phyloP scores from a whole-genome alignment of 2,329 filamentous ascomycete genomes.

The Sclerotiophoma versabilis region DNA sequence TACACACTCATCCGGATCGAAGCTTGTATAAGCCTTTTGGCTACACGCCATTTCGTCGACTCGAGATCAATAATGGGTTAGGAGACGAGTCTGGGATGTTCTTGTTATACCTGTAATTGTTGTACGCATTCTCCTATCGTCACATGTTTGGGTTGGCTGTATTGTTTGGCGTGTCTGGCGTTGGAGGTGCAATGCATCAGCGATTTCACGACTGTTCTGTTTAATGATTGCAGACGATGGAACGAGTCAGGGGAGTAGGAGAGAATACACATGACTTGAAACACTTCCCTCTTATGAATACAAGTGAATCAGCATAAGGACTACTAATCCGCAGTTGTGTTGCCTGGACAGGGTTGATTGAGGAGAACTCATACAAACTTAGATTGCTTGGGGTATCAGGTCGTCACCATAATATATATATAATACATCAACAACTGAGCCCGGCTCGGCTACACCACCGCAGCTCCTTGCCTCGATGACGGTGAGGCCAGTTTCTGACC shows the following conservation, averaged over 20 bases:
- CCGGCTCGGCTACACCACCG: too few relatives aligned
- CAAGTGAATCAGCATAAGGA: too few relatives aligned
- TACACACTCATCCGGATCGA: not conserved
- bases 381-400: too few relatives aligned
- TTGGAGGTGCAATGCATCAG: constrained; percentile 3
- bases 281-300: too few relatives aligned
- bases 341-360: too few relatives aligned
- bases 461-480: too few relatives aligned
- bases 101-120: constrained; percentile 2
- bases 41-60: not conserved
- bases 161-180: constrained; percentile 8
- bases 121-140: not conserved
- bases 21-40: constrained; percentile 10
- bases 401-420: too few relatives aligned
- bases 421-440: too few relatives aligned
- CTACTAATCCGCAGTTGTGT: too few relatives aligned
- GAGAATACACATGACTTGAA: constrained; percentile 3
- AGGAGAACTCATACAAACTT: too few relatives aligned
- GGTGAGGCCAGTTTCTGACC: not conserved
- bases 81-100: not conserved
- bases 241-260: constrained; percentile 2
- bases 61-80: not conserved
- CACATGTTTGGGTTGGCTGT: constrained; percentile 10
- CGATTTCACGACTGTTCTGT: constrained; percentile 4
- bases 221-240: constrained; percentile 10